A percentile compares a stretch with the other conserved stretches of the same genome.
phyloP scores from a whole-genome alignment of 129 eudicot species.

The Daucus carota region DNA sequence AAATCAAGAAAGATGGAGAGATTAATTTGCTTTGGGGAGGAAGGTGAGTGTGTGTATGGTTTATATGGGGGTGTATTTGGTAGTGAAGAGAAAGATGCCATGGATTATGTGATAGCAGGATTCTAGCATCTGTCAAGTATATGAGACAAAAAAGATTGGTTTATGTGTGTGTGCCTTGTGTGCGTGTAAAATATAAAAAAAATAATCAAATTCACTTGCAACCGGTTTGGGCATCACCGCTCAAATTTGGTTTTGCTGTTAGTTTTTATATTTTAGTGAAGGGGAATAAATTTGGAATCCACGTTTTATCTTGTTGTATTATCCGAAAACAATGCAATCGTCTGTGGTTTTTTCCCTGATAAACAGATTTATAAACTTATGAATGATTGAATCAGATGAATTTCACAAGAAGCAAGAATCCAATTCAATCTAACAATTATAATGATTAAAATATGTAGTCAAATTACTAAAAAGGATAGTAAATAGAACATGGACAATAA shows the following conservation, averaged over 20 bases:
- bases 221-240: not conserved
- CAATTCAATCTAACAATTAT: too few relatives aligned
- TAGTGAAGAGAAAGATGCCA: not conserved
- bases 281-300: not conserved
- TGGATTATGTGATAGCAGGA: not conserved
- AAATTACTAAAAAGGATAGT: too few relatives aligned
- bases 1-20: not conserved
- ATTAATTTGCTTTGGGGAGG: too few relatives aligned
- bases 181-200: not conserved
- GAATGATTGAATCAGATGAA: too few relatives aligned
- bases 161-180: not conserved
- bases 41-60: not conserved
- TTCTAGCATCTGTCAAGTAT: not conserved
- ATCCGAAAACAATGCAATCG: too few relatives aligned
- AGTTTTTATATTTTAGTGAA: conserved; percentile 1
- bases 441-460: too few relatives aligned
- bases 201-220: not conserved
- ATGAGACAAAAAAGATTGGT: not conserved
- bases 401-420: too few relatives aligned
- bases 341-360: too few relatives aligned
- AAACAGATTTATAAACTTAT: too few relatives aligned
- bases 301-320: not conserved
- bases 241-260: not conserved
- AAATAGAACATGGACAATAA: too few relatives aligned
- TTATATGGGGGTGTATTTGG: not conserved